Evolutionary conservation across 805 yeast genomes (phyloP).

Genomic region (Debaryomyces castellii): DNA sequence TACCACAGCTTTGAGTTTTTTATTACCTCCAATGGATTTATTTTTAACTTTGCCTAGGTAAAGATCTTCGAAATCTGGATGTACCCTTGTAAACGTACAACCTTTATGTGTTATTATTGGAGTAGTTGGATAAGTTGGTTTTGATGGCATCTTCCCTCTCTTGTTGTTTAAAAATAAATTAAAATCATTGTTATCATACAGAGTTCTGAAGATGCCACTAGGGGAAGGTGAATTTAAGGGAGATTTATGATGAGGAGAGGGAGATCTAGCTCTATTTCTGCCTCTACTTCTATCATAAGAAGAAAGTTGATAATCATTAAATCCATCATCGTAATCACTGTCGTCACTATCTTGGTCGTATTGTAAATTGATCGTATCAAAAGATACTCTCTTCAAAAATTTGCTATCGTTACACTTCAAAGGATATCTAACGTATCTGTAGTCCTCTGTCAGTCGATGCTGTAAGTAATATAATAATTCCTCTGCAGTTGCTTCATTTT

Average conservation of each 20-base stretch:
- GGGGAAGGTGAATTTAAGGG: conserved; percentile 11
- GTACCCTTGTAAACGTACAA: conserved; percentile 46
- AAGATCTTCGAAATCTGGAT: conserved; percentile 46
- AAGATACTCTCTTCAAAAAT: conserved; percentile 44
- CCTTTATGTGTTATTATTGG: conserved; percentile 43
- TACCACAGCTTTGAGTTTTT: conserved; percentile 33
- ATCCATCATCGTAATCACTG: conserved; percentile 10
- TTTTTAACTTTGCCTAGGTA: conserved; percentile 37
- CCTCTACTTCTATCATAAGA: conserved; percentile 10
- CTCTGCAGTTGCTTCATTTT: conserved; percentile 4
- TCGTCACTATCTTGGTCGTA: conserved; percentile 14
- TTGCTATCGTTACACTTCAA: conserved; percentile 2
- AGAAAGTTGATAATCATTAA: conserved; percentile 3
- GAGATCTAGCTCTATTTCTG: conserved; percentile 11
- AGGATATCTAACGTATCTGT: conserved; percentile 19
- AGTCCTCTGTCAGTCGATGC: conserved; percentile 18
- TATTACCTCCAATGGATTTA: conserved; percentile 8
- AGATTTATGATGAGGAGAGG: conserved; percentile 8
- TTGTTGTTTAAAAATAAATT: not conserved
- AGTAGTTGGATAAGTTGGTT: conserved; percentile 34
- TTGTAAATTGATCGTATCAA: conserved; percentile 50
- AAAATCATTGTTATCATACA: not conserved
- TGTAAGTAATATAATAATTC: conserved; percentile 17
- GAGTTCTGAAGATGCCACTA: not conserved
- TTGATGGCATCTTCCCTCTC: conserved; percentile 1